These are phyloP conservation scores for Penicillium waksmanii DNA, from an alignment of 495 filamentous ascomycete genomes.

Conservation along the genomic window DNA sequence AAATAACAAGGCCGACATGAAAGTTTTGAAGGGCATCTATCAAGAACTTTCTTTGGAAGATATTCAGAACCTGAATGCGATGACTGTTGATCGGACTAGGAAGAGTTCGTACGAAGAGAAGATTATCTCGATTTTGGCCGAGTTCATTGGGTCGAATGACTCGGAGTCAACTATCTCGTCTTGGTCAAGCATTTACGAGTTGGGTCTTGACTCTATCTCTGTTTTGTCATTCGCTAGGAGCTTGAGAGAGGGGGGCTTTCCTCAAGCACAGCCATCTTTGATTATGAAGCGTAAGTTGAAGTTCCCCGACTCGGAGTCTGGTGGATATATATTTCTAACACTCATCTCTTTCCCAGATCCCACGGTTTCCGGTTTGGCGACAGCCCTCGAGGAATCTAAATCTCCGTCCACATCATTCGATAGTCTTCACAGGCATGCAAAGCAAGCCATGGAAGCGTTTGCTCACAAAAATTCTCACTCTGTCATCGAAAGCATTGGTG, in stretches of 20 bases:
- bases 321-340: constrained; percentile 13
- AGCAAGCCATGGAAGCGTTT: constrained; percentile 61
- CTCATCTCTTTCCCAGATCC: constrained; percentile 44
- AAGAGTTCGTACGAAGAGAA: constrained; percentile 42
- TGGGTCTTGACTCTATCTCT: constrained; percentile 83
- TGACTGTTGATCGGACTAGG: constrained; percentile 35
- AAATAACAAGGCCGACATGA: constrained; percentile 55
- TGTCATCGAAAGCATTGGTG: constrained; percentile 49
- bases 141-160: constrained; percentile 46
- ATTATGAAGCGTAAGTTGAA: constrained; percentile 61
- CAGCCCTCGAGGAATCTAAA: constrained; percentile 34
- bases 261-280: constrained; percentile 59
- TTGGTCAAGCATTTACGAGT: constrained; percentile 72
- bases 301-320: neutral
- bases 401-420: constrained; percentile 18
- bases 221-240: constrained; percentile 63
- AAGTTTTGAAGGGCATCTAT: constrained; percentile 56
- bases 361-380: constrained; percentile 50
- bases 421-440: constrained; percentile 44
- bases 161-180: constrained; percentile 45
- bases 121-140: constrained; percentile 56
- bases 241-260: constrained; percentile 58
- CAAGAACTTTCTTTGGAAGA: constrained; percentile 53
- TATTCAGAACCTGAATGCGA: constrained; percentile 56
- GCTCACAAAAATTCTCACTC: constrained; percentile 54